A percentile compares a stretch with the other conserved stretches of the same genome.
Evolutionary conservation across 2,329 filamentous ascomycete genomes (phyloP).

Genomic region (Seiridium unicorne): DNA sequence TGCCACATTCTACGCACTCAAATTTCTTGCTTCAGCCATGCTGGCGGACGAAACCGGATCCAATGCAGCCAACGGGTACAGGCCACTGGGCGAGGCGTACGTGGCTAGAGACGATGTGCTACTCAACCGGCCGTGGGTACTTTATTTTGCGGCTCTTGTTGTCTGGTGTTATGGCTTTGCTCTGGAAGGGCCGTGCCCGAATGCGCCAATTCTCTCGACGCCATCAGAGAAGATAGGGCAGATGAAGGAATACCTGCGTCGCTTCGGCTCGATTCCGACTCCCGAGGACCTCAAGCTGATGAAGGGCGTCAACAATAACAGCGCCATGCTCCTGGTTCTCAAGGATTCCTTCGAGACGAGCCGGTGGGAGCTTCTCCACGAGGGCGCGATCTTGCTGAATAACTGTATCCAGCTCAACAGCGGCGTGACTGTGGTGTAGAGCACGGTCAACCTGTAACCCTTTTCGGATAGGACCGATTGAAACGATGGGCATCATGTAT

Average conservation of each 20-base stretch:
- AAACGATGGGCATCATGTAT: no score
- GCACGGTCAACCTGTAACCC: no score
- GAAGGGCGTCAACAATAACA: conserved; percentile 77
- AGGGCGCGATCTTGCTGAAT: conserved; percentile 75
- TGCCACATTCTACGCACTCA: conserved; percentile 87
- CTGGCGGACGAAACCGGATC: conserved; percentile 52
- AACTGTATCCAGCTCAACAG: conserved; percentile 70
- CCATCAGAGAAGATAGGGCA: conserved; percentile 68
- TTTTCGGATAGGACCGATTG: no score
- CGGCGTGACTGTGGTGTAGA: conserved; percentile 15
- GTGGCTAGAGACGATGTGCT: conserved; percentile 84
- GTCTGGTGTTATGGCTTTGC: conserved; percentile 96
- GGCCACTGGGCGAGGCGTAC: conserved; percentile 54
- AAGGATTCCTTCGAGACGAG: conserved; percentile 79
- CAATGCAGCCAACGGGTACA: conserved; percentile 36
- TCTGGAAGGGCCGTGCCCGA: conserved; percentile 73
- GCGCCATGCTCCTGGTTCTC: conserved; percentile 78
- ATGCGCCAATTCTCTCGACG: conserved; percentile 49
- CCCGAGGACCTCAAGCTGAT: conserved; percentile 76
- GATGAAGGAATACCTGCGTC: conserved; percentile 76
- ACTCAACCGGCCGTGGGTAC: conserved; percentile 89
- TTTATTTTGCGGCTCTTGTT: conserved; percentile 89
- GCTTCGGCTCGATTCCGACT: conserved; percentile 67
- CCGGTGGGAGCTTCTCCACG: conserved; percentile 87
- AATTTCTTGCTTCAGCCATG: conserved; percentile 83